Evolutionary conservation across 768 basidiomycete species (phyloP).

Genomic region (Amanita brunnescens): DNA sequence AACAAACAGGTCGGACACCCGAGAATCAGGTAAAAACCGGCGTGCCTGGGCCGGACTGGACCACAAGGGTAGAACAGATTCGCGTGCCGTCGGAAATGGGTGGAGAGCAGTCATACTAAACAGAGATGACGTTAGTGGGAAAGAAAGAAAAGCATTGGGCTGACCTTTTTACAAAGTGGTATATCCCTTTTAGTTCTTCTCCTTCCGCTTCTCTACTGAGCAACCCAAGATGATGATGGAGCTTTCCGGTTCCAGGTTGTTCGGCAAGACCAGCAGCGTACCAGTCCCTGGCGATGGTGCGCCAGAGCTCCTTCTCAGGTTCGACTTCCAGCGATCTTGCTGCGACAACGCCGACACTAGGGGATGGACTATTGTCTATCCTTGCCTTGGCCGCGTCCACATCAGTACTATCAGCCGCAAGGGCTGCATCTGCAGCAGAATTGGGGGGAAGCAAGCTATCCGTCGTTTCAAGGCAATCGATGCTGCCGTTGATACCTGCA

Average conservation of each 20-base stretch:
- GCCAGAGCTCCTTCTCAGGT: slow-evolving; percentile 89
- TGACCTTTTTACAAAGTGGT: slow-evolving; percentile 94
- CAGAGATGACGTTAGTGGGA: neutral
- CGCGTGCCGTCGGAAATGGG: slow-evolving; percentile 80
- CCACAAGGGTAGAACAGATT: slow-evolving; percentile 87
- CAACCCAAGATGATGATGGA: slow-evolving; percentile 91
- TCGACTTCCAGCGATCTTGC: slow-evolving; percentile 78
- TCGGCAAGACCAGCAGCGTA: slow-evolving; percentile 81
- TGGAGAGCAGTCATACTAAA: slow-evolving; percentile 85
- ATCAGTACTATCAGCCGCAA: slow-evolving; percentile 25
- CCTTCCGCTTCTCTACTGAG: slow-evolving; percentile 76
- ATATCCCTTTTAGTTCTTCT: slow-evolving; percentile 78
- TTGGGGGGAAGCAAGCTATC: slow-evolving; percentile 11
- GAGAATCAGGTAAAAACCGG: slow-evolving; percentile 69
- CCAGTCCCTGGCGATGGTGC: slow-evolving; percentile 86
- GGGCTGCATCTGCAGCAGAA: slow-evolving; percentile 14
- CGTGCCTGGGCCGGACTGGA: slow-evolving; percentile 63
- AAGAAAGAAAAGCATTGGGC: slow-evolving; percentile 15
- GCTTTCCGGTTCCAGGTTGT: slow-evolving; percentile 87
- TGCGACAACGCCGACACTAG: slow-evolving; percentile 81
- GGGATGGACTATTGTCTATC: slow-evolving; percentile 58
- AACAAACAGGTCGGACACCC: slow-evolving; percentile 73
- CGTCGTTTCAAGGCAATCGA: neutral
- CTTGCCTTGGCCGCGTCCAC: slow-evolving; percentile 15
- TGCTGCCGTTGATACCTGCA: slow-evolving; percentile 24